Evolutionary conservation across 495 filamentous ascomycete genomes (phyloP), one percentile per base, ranked within the genome.

Genomic region (Penicillium lagena): DNA sequence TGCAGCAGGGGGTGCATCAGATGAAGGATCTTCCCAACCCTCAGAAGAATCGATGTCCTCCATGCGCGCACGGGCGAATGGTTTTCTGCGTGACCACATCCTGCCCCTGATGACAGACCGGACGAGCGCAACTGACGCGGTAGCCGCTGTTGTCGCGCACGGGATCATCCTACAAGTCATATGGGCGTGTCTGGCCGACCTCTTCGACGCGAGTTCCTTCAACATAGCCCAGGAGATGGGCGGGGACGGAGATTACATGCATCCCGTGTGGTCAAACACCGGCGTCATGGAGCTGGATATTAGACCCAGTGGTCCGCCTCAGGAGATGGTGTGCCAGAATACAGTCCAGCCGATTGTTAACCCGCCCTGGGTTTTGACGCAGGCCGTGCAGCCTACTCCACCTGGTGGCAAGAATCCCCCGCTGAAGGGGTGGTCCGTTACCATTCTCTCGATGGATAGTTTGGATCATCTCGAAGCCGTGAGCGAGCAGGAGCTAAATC

Each of bases 161-260:
- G 88, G 89, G 31, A 80, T 91, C 29, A 81, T 91, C 28, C 73
- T 93, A 1, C 76, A 74, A 29, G 66, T 78, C 30, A 58, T 94
- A 1, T 79, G 87, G 73, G 71, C 72, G 41, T 70, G 73, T 15
- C 61, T 94, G 36, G 56, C 87, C 14, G 58, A 59, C 2, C 69
- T 67, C 35, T 75, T 82, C 51, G 61, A 70, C n/a, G 58, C 65
- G 28, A 58, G 56, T 38, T 71, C 55, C 38, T 64, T 70, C 28
- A 43, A 39, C 43, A 49, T 56, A 43, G 50, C 45, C 1, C 54
- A 49, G 35, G 47, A 51, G 4, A 54, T 28, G 29, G 35, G 13
- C 47, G 40, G 37, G 11, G 14, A 36, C 17, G 45, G 42, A 42
- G 55, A 47, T 39, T 44, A 38, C 37, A 50, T 36, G 49, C 54